These are phyloP conservation scores for Pestalotiopsis fici DNA, from an alignment of 2,329 filamentous ascomycete genomes.

Conservation along the genomic window DNA sequence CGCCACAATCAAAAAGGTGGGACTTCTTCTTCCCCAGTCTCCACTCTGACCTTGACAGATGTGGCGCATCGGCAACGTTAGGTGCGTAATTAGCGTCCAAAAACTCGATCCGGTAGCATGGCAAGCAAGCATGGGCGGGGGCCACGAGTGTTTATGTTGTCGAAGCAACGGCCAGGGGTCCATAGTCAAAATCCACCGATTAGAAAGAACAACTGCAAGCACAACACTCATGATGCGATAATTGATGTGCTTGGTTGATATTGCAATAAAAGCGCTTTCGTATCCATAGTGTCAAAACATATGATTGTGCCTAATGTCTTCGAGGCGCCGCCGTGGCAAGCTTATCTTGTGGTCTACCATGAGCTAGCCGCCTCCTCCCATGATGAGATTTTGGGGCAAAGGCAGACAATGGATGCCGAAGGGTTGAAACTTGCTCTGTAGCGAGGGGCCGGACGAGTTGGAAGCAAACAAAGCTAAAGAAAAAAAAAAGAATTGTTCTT, in stretches of 20 bases:
- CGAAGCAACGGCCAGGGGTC: conserved; percentile 3
- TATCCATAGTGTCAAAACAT: no score
- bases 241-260: no score
- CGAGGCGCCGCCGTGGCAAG: no score
- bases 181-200: no score
- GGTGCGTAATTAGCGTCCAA: not conserved
- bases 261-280: no score
- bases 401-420: not conserved
- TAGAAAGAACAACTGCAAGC: no score
- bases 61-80: not conserved
- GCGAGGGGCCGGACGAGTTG: not conserved
- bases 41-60: not conserved
- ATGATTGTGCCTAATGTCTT: no score
- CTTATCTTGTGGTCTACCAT: no score
- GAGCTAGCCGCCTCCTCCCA: no score
- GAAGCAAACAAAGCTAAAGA: not conserved
- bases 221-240: no score
- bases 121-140: not conserved
- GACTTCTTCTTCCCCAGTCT: not conserved
- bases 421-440: not conserved
- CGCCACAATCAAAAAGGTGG: not conserved
- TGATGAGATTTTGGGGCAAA: no score
- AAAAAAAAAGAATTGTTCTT: not conserved
- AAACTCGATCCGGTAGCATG: not conserved
- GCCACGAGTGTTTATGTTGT: not conserved